A percentile compares a stretch with the other conserved stretches of the same genome.
These are phyloP conservation scores for Echeveria elegans DNA, from an alignment of 164 flowering plant species.

Conservation along the genomic window DNA sequence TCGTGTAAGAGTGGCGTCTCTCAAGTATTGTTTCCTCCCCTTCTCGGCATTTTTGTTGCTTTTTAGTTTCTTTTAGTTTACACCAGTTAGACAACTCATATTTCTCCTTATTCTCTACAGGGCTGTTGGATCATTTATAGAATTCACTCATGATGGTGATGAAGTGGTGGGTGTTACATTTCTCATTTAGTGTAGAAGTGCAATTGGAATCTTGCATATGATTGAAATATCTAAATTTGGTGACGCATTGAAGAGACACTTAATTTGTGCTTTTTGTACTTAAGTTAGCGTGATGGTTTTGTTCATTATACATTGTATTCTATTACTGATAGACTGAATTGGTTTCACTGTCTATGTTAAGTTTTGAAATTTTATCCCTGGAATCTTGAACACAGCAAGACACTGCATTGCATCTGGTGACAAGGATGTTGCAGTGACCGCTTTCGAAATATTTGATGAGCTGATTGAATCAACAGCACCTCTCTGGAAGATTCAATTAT, in stretches of 20 bases:
- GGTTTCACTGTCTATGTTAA: conserved; percentile 28
- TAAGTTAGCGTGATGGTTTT: too few species aligned
- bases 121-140: conserved; percentile 70
- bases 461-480: conserved; percentile 25
- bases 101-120: conserved; percentile 24
- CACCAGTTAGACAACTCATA: neutral
- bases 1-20: conserved; percentile 93
- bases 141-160: conserved; percentile 35
- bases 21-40: conserved; percentile 48
- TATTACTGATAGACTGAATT: too few species aligned
- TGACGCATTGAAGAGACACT: too few species aligned
- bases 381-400: too few species aligned
- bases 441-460: conserved; percentile 98
- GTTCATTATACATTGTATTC: too few species aligned
- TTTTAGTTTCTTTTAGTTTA: neutral
- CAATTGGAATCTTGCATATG: too few species aligned
- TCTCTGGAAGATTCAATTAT: too few species aligned
- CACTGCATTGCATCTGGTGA: conserved; percentile 88
- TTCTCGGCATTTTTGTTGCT: neutral
- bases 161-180: conserved; percentile 65
- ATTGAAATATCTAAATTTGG: too few species aligned
- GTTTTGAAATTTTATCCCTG: conserved; percentile 87
- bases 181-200: too few species aligned
- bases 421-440: conserved; percentile 85
- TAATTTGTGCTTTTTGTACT: too few species aligned